Evolutionary conservation across 768 basidiomycete species (phyloP).

Genomic region (Phaeolepiota aurea): DNA sequence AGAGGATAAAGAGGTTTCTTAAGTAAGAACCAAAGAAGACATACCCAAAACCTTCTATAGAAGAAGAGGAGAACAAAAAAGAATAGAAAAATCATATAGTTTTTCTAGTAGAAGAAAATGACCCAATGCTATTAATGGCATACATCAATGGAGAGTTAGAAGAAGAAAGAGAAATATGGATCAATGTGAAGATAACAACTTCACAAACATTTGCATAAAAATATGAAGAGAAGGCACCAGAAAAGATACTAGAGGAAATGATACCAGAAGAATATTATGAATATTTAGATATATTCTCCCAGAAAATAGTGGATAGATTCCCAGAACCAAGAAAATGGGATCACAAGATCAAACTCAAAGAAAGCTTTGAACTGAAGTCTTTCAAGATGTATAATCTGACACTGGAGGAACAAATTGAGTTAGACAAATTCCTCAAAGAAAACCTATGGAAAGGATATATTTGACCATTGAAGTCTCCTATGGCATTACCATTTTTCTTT

Average conservation of each 20-base stretch:
- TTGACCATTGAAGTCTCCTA: slow-evolving; percentile 14
- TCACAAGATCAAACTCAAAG: neutral
- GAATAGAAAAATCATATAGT: no score
- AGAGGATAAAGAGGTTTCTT: no score
- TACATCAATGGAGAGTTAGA: no score
- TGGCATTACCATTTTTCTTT: slow-evolving; percentile 16
- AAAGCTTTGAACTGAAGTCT: neutral
- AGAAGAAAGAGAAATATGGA: no score
- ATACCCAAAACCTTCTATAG: no score
- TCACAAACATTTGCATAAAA: no score
- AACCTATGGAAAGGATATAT: slow-evolving; percentile 16
- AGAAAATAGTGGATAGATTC: neutral
- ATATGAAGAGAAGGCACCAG: no score
- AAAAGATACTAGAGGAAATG: neutral
- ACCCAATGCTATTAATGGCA: no score
- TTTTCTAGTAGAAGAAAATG: no score
- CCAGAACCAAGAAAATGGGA: neutral
- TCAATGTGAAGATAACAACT: no score
- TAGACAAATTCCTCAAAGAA: slow-evolving; percentile 17
- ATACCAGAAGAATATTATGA: neutral
- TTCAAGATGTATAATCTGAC: neutral
- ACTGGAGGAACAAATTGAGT: neutral
- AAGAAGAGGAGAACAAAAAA: no score
- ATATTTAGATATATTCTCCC: neutral
- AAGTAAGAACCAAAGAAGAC: no score